Evolutionary conservation across 2,329 filamentous ascomycete species (phyloP), one percentile per base, ranked within the genome.

Genomic region (Xylaria sp.): DNA sequence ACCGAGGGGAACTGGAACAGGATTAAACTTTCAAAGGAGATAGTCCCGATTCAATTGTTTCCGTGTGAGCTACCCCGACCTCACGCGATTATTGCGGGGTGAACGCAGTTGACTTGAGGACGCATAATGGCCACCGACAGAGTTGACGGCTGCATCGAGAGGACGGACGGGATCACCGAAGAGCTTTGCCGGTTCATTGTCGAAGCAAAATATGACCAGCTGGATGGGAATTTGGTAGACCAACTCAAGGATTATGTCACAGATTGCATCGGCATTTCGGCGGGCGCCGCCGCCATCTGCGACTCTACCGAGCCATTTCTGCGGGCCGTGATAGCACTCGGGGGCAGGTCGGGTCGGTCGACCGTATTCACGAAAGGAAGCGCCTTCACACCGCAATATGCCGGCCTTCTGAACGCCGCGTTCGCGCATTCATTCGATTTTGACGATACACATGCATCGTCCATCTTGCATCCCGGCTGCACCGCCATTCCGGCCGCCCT

Each of bases 361-460:
- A 79, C 78, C 12, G 78, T 81, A n/a, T 78, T 80, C 55, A 79
- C 75, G 13, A 78, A 78, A 59, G 79, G 78, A 41, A 72, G 73
- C 13, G 66, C 65, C 9, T 79, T 78, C 69, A 75, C 80, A 1
- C 79, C 78, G 1, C 81, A 82, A 25, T 81, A 80, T 57, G 82
- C 82, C 1, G 80, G 77, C 0, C 74, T 84, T 12, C 70, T 84
- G 25, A 84, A 84, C 63, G 82, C 80, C 4, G 77, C 81, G 0
- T 79, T 83, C 43, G 80, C 79, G 9, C 83, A 84, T 73, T 80
- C 79, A 3, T 75, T 83, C 59, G 82, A 84, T 70, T 83, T 83
- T 71, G 82, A 84, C 72, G 82, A 84, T 71, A 84, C 82, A 2
- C 80, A 82, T 66, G 81, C 81, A 2, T 71, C 76, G 2, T 81